A percentile compares a stretch with the other conserved stretches of the same genome.
phyloP scores from a whole-genome alignment of 306 rosid species.

The Pterocarpus macrocarpus region DNA sequence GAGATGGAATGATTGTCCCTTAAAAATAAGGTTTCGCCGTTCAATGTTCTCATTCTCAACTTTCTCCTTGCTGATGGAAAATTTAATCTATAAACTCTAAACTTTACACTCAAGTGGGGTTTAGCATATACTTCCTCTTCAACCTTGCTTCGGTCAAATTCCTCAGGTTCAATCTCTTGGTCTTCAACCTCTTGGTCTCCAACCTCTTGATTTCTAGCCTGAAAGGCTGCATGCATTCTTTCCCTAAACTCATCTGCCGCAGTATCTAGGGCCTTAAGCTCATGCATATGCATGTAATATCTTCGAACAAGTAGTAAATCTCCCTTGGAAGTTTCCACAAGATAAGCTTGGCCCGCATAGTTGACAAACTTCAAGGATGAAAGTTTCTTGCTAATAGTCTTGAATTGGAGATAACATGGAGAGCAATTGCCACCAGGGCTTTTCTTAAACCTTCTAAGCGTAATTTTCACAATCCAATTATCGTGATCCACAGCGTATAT shows the following conservation, averaged over 20 bases:
- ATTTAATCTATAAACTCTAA: no score
- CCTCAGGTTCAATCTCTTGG: no score
- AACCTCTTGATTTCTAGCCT: no score
- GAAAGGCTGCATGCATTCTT: neutral
- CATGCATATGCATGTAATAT: neutral
- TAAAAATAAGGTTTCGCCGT: no score
- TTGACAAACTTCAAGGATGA: neutral
- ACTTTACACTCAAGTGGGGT: no score
- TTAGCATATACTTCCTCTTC: no score
- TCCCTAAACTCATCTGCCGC: neutral
- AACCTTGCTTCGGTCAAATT: no score
- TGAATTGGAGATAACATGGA: neutral
- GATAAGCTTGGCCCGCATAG: neutral
- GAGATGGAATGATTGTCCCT: neutral
- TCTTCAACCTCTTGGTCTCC: neutral
- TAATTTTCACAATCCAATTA: neutral
- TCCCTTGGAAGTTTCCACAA: neutral
- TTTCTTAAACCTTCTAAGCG: neutral
- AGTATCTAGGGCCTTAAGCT: neutral
- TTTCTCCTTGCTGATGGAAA: neutral
- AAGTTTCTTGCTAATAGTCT: neutral
- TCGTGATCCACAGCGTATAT: neutral
- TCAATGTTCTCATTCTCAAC: neutral
- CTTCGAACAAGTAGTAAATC: neutral
- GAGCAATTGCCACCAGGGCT: neutral